Evolutionary conservation across 1,284 basidiomycete species (phyloP).

Genomic region (Coniferiporia sulphurascens): DNA sequence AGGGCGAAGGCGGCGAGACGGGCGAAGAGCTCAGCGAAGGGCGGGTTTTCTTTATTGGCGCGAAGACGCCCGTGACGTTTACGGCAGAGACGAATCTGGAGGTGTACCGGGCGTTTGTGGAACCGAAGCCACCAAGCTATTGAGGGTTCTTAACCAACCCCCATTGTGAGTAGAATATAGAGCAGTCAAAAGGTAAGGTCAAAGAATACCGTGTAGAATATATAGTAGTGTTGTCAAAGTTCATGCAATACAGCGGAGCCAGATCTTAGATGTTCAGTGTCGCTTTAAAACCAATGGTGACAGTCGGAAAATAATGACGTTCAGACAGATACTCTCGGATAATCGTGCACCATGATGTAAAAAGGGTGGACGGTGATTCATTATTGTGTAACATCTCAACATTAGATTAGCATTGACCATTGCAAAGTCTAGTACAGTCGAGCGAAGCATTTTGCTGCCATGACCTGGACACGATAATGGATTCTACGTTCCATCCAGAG

Average conservation of each 20-base stretch:
- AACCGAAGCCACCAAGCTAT: conserved; percentile 23
- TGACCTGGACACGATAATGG: neutral
- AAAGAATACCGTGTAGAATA: neutral
- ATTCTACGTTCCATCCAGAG: neutral
- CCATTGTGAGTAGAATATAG: neutral
- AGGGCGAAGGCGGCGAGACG: conserved; percentile 37
- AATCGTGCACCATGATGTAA: neutral
- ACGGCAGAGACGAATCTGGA: conserved; percentile 39
- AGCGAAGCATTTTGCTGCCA: neutral
- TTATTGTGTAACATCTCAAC: neutral
- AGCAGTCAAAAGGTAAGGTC: neutral
- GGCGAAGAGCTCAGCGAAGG: conserved; percentile 55
- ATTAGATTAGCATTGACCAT: neutral
- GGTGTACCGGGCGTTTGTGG: conserved; percentile 78
- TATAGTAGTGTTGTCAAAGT: neutral
- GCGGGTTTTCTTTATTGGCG: conserved; percentile 84
- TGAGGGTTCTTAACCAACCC: neutral
- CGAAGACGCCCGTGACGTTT: conserved; percentile 55
- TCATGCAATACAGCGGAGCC: neutral
- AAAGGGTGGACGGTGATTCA: neutral
- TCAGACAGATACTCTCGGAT: neutral
- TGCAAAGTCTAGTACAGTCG: neutral
- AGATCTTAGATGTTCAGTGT: neutral
- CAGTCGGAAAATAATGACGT: neutral
- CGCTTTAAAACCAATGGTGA: neutral